A percentile compares a stretch with the other conserved stretches of the same genome.
Evolutionary conservation across 1,284 basidiomycete species (phyloP).

Genomic region (Singerocomus inundabilis): DNA sequence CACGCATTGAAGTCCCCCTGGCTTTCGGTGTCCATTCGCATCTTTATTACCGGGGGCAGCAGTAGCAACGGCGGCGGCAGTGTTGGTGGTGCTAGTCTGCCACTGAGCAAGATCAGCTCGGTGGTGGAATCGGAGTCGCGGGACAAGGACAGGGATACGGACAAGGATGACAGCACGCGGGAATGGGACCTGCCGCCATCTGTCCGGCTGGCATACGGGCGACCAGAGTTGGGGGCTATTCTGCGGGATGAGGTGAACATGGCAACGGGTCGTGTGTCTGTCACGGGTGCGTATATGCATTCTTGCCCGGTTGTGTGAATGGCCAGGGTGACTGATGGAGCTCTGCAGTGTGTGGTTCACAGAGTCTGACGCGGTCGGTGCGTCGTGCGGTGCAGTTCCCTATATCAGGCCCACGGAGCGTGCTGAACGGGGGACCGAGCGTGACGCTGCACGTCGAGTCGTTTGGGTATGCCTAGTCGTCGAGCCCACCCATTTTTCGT

Average conservation of each 20-base stretch:
- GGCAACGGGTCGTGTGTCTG: conserved; percentile 28
- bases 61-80: too few species aligned
- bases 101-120: conserved; percentile 5
- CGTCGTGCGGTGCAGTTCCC: conserved; percentile 40
- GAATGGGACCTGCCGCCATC: conserved; percentile 12
- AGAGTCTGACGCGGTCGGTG: conserved; percentile 39
- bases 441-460: conserved; percentile 49
- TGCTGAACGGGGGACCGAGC: conserved; percentile 44
- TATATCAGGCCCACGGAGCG: conserved; percentile 33
- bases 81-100: not conserved
- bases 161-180: conserved; percentile 10
- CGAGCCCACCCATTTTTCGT: too few species aligned
- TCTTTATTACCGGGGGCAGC: conserved; percentile 33
- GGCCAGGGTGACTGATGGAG: too few species aligned
- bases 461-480: conserved; percentile 45
- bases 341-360: conserved; percentile 47
- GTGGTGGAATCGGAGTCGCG: not conserved
- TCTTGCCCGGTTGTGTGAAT: too few species aligned
- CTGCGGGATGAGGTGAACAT: conserved; percentile 22
- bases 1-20: conserved; percentile 22
- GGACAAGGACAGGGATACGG: not conserved
- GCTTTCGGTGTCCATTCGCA: conserved; percentile 33
- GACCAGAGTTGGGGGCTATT: conserved; percentile 23
- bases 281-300: conserved; percentile 22
- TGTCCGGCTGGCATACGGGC: conserved; percentile 18